Evolutionary conservation across 192 early-diverging fungal species (phyloP), one percentile per base, ranked within the genome.

Genomic region (Lobulomyces angularis): DNA sequence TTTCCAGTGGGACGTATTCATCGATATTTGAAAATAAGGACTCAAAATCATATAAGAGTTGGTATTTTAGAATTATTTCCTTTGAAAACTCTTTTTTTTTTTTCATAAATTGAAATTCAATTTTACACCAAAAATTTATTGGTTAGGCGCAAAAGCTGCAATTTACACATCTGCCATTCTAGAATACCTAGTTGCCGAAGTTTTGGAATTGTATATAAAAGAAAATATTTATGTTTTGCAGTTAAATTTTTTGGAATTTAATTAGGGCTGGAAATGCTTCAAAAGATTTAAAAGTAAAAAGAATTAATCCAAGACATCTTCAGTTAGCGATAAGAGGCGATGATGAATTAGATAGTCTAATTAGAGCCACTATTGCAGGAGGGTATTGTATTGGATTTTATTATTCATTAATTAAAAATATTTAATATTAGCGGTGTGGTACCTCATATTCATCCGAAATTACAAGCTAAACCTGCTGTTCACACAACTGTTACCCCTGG

Each of bases 1-100:
- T 92, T 92, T 51, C 89, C 89, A 19, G 89, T 92, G 9, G 85
- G 89, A 21, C 87, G 89, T 65, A 84, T 92, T 51, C 89, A 92
- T 58, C 74, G 89, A 43, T 89, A 90, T 54, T 62, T 90, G 54
- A 90, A 90, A 62, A 69, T 75, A 43, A 66, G 78, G 46, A 77
- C 81, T 12, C 71, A 76, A 48, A 83, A 73, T 62, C 74, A 87
- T 46, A 77, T 82, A 35, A 79, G 86, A 43, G 86, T 91, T 7
- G 83, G 86, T 5, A n/a, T n/a, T n/a, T n/a, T n/a, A n/a, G n/a
- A n/a, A n/a, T n/a, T n/a, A n/a, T n/a, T n/a, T n/a, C n/a, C n/a
- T n/a, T n/a, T n/a, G n/a, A n/a, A n/a, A n/a, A n/a, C n/a, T n/a
- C n/a, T n/a, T n/a, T n/a, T n/a, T n/a, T n/a, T n/a, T n/a, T n/a